Base-by-base conservation (phyloP, 495 filamentous ascomycete genomes). In the Saxophila tyrrhenica region DNA sequence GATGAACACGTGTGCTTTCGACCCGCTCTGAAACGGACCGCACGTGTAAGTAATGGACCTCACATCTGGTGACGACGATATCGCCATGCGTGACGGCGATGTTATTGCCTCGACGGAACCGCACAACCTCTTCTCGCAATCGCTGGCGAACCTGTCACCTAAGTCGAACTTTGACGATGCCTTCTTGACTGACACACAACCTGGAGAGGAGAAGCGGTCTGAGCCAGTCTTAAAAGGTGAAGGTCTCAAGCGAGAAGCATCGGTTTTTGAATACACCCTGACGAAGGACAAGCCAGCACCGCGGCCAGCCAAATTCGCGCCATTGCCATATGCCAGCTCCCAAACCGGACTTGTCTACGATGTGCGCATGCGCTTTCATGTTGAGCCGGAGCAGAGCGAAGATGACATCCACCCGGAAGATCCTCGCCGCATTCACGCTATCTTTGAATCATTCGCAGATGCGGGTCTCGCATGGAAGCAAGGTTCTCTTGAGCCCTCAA, bases 381-480 rank as follows among this genome's bases (percentile, higher is more conserved):
- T 83, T 35, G 94, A 94, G 76, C 69, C 76, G 7, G 52, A 55
- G 76, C 64, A 61, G 74, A 66, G 43, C 73, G 57, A 61, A 11
- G 52, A 57, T n/a, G 86, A 91, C 17, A 80, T 88, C 53, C 92
- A 99, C 58, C 92, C 94, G 1, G 92, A 99, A 69, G 89, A 97
- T 58, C 94, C 94, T 0, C 76, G 87, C 23, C 79, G 92, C 5
- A 96, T 97, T 49, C 84, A 84, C 48, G 80, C 81, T 59, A 99
- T 99, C 58, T 94, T 87, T 78, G 80, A 85, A 54, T 85, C 82
- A 20, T 80, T 99, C 49, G 87, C 82, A 61, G 71, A 79, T 56
- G 83, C 82, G 47, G 89, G 87, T 1, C 75, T 99, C 15, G 57
- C 60, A 70, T 38, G 57, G 71, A 55, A 64, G 11, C 41, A 57